Conservation (phyloP, 768 basidiomycete species). For the Tricholoma flavovirens region DNA sequence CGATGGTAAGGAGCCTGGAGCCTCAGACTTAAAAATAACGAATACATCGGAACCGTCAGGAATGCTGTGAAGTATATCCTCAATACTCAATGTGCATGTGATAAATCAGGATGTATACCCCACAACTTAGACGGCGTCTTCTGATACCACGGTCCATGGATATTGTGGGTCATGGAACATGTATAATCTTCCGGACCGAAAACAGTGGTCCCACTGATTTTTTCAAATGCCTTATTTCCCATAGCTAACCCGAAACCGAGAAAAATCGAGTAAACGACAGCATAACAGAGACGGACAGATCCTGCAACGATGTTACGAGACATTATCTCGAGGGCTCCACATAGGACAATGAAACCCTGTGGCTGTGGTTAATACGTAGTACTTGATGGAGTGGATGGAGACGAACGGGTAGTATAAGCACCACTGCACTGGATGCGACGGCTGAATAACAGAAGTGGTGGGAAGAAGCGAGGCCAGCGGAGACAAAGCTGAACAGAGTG, state of each 20-base stretch:
- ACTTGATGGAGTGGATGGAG: not conserved
- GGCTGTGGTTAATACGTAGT: conserved; percentile 19
- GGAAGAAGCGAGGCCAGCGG: conserved; percentile 67
- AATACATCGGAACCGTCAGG: conserved; percentile 65
- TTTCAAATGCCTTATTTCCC: conserved; percentile 62
- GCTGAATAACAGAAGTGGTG: conserved; percentile 77
- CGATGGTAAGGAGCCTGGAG: conserved; percentile 55
- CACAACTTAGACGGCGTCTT: conserved; percentile 64
- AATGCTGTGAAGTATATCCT: conserved; percentile 40
- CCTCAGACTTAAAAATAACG: conserved; percentile 59
- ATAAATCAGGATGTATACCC: conserved; percentile 48
- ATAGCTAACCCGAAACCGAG: conserved; percentile 80
- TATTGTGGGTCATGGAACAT: conserved; percentile 52
- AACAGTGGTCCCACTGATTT: conserved; percentile 43
- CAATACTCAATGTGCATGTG: not conserved
- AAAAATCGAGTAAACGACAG: conserved; percentile 73
- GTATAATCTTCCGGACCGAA: conserved; percentile 52
- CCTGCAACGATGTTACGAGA: conserved; percentile 80
- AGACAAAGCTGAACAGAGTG: conserved; percentile 71
- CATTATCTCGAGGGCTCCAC: conserved; percentile 71
- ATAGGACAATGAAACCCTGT: conserved; percentile 61
- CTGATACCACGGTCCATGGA: conserved; percentile 67
- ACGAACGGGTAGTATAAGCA: conserved; percentile 72
- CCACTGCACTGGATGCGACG: conserved; percentile 68
- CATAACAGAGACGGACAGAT: conserved; percentile 78